Base-by-base conservation (phyloP, 2,329 filamentous ascomycete species). In the Cladosporium cucumerinum region DNA sequence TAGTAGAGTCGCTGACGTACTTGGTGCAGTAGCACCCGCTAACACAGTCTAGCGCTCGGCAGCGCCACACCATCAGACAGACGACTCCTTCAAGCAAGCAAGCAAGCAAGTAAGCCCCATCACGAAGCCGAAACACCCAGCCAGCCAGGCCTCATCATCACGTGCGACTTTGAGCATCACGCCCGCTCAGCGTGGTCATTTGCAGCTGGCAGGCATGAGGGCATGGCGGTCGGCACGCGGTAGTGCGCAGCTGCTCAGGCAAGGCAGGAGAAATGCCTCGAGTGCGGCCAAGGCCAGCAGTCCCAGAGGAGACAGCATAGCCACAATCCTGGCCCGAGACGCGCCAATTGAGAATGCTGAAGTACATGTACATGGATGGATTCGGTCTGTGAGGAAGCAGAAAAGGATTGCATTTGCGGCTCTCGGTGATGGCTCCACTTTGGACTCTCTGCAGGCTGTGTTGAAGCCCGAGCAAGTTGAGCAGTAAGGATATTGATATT, bases 331-430 rank as follows among this genome's bases (percentile, higher is more conserved):
- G 23, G 32, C 66, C 14, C 73, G 64, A 23, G 66, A 67, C 28
- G 69, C 61, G 46, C 62, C 68, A 30, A 66, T 65, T 63, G 79
- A 72, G 7, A 61, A 71, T 32, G 69, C 61, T 21, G 43, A 70
- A 25, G 81, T 97, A 70, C 85, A 90, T 75, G 81, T 97, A 70
- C 85, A 90, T 75, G 94, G 93, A 67, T 94, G 90, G 80, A 84
- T 97, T 63, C 87, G 91, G 68, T 94, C 92, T 4, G 88, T 97
- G 66, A 86, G 94, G 67, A 91, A 92, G 76, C 93, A 96, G 82
- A 96, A 97, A 76, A 85, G 85, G 25, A 83, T 90, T 66, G 88
- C 90, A 5, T 98, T 99, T 79, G 89, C 93, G 61, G 86, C 92
- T 66, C 82, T 98, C 61, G 89, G 89, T 12, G 95, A 99, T 81